These are phyloP conservation scores for Podospora didyma DNA, from an alignment of 495 filamentous ascomycete species.

Conservation along the genomic window DNA sequence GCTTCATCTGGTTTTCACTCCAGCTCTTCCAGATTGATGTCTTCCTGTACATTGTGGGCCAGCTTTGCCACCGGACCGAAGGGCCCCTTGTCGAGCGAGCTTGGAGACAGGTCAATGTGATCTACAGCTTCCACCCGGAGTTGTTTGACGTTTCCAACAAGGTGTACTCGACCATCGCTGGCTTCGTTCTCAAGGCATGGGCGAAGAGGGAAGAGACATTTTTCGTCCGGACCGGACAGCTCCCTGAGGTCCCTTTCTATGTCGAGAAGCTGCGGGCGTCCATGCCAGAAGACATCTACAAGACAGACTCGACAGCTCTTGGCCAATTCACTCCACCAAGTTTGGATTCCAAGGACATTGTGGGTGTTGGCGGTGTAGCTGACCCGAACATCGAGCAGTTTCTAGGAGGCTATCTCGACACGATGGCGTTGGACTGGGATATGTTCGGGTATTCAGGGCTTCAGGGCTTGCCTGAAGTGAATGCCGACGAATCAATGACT, in stretches of 20 bases:
- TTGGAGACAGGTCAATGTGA: conserved; percentile 40
- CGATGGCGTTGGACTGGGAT: conserved; percentile 39
- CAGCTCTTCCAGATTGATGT: conserved; percentile 50
- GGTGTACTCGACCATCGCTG: conserved; percentile 35
- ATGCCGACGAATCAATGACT: not conserved
- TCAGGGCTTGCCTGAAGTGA: not conserved
- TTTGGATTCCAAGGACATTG: not conserved
- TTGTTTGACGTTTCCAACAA: conserved; percentile 39
- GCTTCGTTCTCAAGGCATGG: conserved; percentile 46
- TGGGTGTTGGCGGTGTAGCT: not conserved
- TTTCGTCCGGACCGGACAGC: conserved; percentile 6
- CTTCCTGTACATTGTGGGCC: conserved; percentile 50
- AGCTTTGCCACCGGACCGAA: conserved; percentile 46
- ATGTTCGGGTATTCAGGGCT: conserved; percentile 25
- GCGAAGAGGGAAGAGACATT: conserved; percentile 35
- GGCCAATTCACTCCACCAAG: conserved; percentile 13
- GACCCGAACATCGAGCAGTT: conserved; percentile 26
- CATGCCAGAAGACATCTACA: conserved; percentile 20
- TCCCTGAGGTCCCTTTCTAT: conserved; percentile 31
- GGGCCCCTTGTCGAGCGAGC: conserved; percentile 50
- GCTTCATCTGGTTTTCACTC: conserved; percentile 49
- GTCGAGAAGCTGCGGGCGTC: conserved; percentile 26
- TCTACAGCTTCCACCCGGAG: conserved; percentile 43
- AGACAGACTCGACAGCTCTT: conserved; percentile 18
- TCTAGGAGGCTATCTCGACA: conserved; percentile 30